These are phyloP conservation scores for Suhomyces pyralidae DNA, from an alignment of 805 yeast genomes.

Conservation along the genomic window DNA sequence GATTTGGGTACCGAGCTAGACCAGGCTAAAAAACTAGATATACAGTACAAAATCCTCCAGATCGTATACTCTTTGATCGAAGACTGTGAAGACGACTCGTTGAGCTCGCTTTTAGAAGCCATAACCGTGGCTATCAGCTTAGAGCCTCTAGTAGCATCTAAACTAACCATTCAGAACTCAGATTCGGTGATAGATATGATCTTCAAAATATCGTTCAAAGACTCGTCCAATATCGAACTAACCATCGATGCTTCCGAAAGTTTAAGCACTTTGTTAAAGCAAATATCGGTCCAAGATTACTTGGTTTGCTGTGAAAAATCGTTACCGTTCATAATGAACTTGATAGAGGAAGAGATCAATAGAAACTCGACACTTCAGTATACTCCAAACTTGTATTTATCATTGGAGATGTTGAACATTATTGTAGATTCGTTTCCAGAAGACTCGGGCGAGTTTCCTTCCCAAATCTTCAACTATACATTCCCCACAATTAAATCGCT, in stretches of 20 bases:
- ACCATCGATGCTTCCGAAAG: slow-evolving; percentile 68
- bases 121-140: slow-evolving; percentile 53
- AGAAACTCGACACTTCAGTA: slow-evolving; percentile 38
- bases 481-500: slow-evolving; percentile 44
- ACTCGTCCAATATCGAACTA: slow-evolving; percentile 71
- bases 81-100: slow-evolving; percentile 77
- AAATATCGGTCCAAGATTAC: slow-evolving; percentile 45
- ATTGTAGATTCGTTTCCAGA: slow-evolving; percentile 47
- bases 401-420: slow-evolving; percentile 54
- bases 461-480: slow-evolving; percentile 37
- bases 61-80: slow-evolving; percentile 47
- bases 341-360: slow-evolving; percentile 28
- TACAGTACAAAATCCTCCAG: slow-evolving; percentile 34
- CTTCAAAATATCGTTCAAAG: slow-evolving; percentile 63
- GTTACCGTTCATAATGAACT: slow-evolving; percentile 47
- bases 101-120: slow-evolving; percentile 68
- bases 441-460: slow-evolving; percentile 25
- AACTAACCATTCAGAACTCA: slow-evolving; percentile 7
- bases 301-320: slow-evolving; percentile 46
- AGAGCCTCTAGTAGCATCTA: slow-evolving; percentile 24
- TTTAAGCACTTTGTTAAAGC: slow-evolving; percentile 54
- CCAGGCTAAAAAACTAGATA: slow-evolving; percentile 7
- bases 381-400: slow-evolving; percentile 56
- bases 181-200: slow-evolving; percentile 52
- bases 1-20: slow-evolving; percentile 12